Conservation (phyloP, 352 stramenopile genomes). For the Globisporangium perplexum region DNA sequence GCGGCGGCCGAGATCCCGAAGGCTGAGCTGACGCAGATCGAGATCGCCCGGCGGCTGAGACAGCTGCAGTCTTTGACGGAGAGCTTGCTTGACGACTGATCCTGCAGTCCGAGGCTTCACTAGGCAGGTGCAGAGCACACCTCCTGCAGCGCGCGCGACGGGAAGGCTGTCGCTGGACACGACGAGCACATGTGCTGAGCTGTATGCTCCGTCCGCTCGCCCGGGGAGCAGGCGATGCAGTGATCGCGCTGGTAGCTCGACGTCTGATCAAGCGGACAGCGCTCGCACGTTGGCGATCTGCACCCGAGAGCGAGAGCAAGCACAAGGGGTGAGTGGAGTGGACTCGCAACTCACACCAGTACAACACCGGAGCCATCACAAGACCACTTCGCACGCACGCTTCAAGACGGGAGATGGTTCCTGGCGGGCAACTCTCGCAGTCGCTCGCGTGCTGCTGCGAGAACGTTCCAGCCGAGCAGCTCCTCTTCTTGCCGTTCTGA, state of each 20-base stretch:
- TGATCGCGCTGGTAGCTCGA: slow-evolving; percentile 52
- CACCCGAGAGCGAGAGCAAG: neutral
- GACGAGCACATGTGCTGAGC: slow-evolving; percentile 49
- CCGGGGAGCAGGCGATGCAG: slow-evolving; percentile 36
- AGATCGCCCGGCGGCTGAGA: slow-evolving; percentile 32
- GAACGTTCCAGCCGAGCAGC: slow-evolving; percentile 40
- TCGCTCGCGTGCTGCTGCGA: slow-evolving; percentile 32
- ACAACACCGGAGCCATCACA: neutral
- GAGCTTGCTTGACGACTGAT: slow-evolving; percentile 47
- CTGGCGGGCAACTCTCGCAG: slow-evolving; percentile 51
- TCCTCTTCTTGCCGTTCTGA: slow-evolving; percentile 44
- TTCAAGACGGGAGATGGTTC: slow-evolving; percentile 38
- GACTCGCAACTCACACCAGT: no score
- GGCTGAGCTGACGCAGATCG: slow-evolving; percentile 10
- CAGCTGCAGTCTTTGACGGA: slow-evolving; percentile 55
- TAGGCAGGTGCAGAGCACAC: slow-evolving; percentile 7
- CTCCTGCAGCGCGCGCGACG: slow-evolving; percentile 3
- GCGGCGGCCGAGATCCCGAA: neutral
- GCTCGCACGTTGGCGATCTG: slow-evolving; percentile 30
- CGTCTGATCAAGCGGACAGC: slow-evolving; percentile 35
- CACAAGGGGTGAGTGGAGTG: neutral
- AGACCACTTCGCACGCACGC: slow-evolving; percentile 34
- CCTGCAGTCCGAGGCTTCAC: neutral
- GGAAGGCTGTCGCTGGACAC: slow-evolving; percentile 29
- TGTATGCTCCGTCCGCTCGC: slow-evolving; percentile 28